Evolutionary conservation across 805 yeast species (phyloP).

Genomic region (Ogataea thermomethanolica): DNA sequence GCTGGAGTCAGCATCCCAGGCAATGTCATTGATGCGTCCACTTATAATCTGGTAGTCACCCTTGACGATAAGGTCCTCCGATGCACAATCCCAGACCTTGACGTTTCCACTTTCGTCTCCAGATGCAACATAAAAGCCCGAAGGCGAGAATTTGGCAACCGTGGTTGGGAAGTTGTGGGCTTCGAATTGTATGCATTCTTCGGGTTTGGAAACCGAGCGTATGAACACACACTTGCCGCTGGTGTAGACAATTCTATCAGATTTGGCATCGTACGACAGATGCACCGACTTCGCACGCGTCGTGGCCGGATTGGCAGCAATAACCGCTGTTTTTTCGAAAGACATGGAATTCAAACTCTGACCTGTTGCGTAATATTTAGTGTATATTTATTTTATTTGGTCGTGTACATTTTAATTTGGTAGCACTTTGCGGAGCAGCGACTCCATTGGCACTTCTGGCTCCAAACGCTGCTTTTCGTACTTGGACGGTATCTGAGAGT

Average conservation of each 20-base stretch:
- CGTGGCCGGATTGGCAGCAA: constrained; percentile 82
- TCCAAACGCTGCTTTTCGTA: background rate
- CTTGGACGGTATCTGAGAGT: background rate
- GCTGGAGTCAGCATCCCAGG: constrained; percentile 88
- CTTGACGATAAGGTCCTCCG: constrained; percentile 57
- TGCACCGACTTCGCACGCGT: constrained; percentile 65
- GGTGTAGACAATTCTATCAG: constrained; percentile 75
- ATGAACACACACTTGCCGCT: constrained; percentile 76
- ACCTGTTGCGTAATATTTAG: background rate
- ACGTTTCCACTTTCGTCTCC: constrained; percentile 92
- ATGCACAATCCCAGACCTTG: constrained; percentile 76
- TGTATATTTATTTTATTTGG: constrained; percentile 1
- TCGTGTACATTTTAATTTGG: constrained; percentile 5
- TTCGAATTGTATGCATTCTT: constrained; percentile 58
- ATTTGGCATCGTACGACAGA: constrained; percentile 66
- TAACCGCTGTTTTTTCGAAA: constrained; percentile 28
- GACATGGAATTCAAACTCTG: constrained; percentile 12
- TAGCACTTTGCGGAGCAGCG: constrained; percentile 2
- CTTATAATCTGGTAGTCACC: constrained; percentile 72
- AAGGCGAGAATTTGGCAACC: constrained; percentile 83
- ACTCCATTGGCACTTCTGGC: constrained; percentile 1
- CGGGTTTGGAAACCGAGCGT: constrained; percentile 57
- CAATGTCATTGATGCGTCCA: constrained; percentile 77
- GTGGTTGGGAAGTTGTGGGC: constrained; percentile 72
- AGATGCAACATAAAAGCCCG: constrained; percentile 85